Evolutionary conservation across 441 rosid genomes (phyloP).

Genomic region (Adansonia madagascariensis): DNA sequence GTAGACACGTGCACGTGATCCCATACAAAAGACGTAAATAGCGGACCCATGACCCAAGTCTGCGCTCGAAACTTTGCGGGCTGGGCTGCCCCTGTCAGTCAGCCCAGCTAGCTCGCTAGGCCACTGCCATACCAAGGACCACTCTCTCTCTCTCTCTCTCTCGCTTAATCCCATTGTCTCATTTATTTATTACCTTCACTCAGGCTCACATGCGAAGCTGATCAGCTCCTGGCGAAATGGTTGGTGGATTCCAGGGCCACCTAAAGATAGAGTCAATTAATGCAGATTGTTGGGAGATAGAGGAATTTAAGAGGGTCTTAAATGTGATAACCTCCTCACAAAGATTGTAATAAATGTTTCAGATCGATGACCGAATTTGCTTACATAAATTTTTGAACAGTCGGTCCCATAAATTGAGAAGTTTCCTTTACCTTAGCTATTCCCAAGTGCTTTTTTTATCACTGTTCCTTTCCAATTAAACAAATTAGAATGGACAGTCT

Average conservation of each 20-base stretch:
- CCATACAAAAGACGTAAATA: conserved; percentile 12
- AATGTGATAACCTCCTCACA: conserved; percentile 30
- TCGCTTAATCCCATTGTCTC: conserved; percentile 20
- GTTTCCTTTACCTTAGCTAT: background rate
- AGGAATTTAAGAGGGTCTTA: conserved; percentile 21
- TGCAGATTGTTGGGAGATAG: conserved; percentile 20
- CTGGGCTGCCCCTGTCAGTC: background rate
- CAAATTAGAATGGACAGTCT: background rate
- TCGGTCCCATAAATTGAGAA: background rate
- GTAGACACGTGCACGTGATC: conserved; percentile 46
- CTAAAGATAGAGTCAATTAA: conserved; percentile 18
- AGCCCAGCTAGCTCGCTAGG: background rate
- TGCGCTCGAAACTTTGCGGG: background rate
- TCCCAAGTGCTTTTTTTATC: background rate
- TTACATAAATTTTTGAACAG: too few species aligned
- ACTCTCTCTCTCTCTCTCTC: background rate
- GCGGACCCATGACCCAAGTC: conserved; percentile 13
- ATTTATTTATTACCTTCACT: conserved; percentile 40
- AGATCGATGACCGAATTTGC: background rate
- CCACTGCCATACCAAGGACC: background rate
- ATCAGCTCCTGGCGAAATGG: background rate
- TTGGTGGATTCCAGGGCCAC: conserved; percentile 12
- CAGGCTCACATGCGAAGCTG: conserved; percentile 38
- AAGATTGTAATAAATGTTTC: conserved; percentile 18
- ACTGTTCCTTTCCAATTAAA: background rate